phyloP scores from a whole-genome alignment of 1,284 basidiomycete genomes.

The Puccinia coronata region DNA sequence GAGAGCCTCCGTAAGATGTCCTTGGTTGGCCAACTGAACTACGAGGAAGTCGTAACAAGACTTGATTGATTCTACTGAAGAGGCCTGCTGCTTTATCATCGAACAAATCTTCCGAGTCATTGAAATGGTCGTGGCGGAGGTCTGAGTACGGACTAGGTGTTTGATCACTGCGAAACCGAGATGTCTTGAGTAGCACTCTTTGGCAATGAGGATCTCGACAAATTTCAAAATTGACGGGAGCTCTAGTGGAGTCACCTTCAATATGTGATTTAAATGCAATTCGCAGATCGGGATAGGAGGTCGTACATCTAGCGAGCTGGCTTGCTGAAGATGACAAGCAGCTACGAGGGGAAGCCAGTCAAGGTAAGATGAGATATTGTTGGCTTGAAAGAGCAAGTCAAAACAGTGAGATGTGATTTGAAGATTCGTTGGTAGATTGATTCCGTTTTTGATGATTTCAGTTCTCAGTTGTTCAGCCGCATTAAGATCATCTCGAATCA shows the following conservation, averaged over 20 bases:
- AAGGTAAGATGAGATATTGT: conserved; percentile 33
- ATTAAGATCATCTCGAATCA: conserved; percentile 33
- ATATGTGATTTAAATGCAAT: conserved; percentile 41
- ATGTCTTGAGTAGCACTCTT: conserved; percentile 27
- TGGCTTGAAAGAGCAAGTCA: conserved; percentile 20
- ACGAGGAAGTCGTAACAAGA: conserved; percentile 29
- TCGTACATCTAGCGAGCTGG: not conserved
- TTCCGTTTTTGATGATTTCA: conserved; percentile 33
- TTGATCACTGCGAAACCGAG: conserved; percentile 22
- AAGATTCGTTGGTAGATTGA: conserved; percentile 33
- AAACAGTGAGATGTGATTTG: conserved; percentile 42
- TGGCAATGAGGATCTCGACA: conserved; percentile 18
- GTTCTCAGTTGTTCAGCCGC: conserved; percentile 43
- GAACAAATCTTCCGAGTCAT: conserved; percentile 5
- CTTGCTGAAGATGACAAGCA: conserved; percentile 18
- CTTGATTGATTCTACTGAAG: not conserved
- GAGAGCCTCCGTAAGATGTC: conserved; percentile 34
- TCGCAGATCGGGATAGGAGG: conserved; percentile 23
- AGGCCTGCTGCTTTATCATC: not conserved
- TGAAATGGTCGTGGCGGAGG: conserved; percentile 2
- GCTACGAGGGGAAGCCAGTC: conserved; percentile 43
- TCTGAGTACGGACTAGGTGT: conserved; percentile 41
- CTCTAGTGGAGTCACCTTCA: conserved; percentile 15
- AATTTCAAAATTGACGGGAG: conserved; percentile 6
- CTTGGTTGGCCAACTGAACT: conserved; percentile 49